Percentiles rank a stretch among this genome's conserved stretches.
Conservation (phyloP, 2,329 filamentous ascomycete genomes). For the Aureobasidium leucospermi region DNA sequence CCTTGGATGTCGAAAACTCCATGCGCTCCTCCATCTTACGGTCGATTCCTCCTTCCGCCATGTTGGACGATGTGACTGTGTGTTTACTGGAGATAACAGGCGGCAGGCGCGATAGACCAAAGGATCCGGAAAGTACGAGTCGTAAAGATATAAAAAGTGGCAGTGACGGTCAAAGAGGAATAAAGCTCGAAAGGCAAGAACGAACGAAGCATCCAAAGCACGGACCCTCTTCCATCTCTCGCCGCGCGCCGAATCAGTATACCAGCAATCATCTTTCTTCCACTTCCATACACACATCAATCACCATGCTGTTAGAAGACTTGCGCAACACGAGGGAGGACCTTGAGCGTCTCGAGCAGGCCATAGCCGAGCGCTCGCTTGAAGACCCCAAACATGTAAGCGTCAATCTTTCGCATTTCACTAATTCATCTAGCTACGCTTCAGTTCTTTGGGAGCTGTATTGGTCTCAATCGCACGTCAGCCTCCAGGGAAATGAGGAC, state of each 20-base stretch:
- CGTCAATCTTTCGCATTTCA: not conserved
- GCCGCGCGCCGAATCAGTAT: conserved; percentile 1
- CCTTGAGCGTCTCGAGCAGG: conserved; percentile 89
- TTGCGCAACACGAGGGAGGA: conserved; percentile 94
- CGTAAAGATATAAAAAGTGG: not conserved
- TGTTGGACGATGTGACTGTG: conserved; percentile 40
- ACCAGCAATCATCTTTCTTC: not conserved
- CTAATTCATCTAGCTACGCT: not conserved
- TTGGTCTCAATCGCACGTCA: conserved; percentile 43
- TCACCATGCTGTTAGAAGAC: conserved; percentile 75
- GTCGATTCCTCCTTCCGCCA: conserved; percentile 88
- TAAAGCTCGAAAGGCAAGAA: conserved; percentile 11
- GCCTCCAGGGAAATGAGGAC: no score
- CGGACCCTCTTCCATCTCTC: conserved; percentile 5
- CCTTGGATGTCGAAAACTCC: conserved; percentile 97
- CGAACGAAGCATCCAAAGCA: not conserved
- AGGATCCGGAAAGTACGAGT: not conserved
- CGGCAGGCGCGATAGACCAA: not conserved
- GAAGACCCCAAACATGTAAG: conserved; percentile 71
- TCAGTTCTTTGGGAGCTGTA: not conserved
- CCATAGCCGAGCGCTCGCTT: conserved; percentile 77
- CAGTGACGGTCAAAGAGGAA: not conserved
- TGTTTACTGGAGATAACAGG: not conserved
- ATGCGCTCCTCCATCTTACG: conserved; percentile 91
- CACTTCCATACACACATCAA: not conserved